Evolutionary conservation across 2,329 filamentous ascomycete species (phyloP).

Genomic region (Gaeumannomyces tritici): DNA sequence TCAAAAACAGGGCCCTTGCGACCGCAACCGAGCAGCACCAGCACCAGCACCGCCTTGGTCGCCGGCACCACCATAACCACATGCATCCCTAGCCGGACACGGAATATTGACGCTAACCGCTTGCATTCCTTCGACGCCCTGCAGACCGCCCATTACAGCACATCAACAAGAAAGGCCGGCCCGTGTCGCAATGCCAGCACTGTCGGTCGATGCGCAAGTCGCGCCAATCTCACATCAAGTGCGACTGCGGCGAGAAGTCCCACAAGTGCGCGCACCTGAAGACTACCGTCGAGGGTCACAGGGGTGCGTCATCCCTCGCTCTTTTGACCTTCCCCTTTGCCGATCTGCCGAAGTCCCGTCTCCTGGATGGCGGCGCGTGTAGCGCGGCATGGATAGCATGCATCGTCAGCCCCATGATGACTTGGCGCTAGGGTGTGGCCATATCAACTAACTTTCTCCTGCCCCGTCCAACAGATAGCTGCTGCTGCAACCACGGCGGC

Average conservation of each 20-base stretch:
- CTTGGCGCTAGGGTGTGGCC: constrained; percentile 9
- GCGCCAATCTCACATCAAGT: constrained; percentile 88
- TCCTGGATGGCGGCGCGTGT: background rate
- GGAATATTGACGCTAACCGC: background rate
- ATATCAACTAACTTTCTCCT: constrained; percentile 22
- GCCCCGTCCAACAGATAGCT: constrained; percentile 40
- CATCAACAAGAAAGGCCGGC: constrained; percentile 95
- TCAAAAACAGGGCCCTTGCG: background rate
- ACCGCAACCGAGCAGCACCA: background rate
- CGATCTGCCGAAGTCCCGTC: background rate
- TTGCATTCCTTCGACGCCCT: constrained; percentile 7
- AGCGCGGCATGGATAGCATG: background rate
- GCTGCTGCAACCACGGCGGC: constrained; percentile 61
- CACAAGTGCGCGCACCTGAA: constrained; percentile 58
- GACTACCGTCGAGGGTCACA: constrained; percentile 46
- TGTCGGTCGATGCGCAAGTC: constrained; percentile 95
- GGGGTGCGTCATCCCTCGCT: constrained; percentile 34
- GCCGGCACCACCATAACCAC: no score
- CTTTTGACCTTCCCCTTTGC: no score
- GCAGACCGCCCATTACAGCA: constrained; percentile 83
- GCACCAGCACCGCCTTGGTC: no score
- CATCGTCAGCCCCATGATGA: background rate
- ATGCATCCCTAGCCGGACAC: background rate
- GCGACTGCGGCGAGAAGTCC: constrained; percentile 91
- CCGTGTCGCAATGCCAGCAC: constrained; percentile 95